These are phyloP conservation scores for Kodamaea sagamina DNA, from an alignment of 805 yeast genomes.

Conservation along the genomic window DNA sequence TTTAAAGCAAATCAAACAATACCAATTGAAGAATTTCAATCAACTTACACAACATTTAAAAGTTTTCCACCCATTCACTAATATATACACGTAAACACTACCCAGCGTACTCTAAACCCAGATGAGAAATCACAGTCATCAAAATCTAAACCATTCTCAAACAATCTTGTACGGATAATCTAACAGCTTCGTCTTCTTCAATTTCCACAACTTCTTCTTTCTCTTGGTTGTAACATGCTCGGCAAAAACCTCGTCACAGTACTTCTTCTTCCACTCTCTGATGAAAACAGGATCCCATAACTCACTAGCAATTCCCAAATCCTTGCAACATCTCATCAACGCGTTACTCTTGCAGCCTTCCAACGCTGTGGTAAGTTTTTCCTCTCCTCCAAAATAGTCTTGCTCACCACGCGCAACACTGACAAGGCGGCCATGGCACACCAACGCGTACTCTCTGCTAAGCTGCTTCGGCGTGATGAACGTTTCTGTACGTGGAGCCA, in stretches of 20 bases:
- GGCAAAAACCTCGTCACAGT: conserved; percentile 80
- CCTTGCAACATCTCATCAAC: conserved; percentile 96
- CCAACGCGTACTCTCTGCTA: conserved; percentile 86
- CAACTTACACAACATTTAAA: too few relatives aligned
- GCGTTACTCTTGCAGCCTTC: conserved; percentile 98
- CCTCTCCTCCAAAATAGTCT: conserved; percentile 78
- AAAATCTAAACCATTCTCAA: too few relatives aligned
- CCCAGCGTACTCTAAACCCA: too few relatives aligned
- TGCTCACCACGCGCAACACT: conserved; percentile 96
- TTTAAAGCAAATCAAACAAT: too few relatives aligned
- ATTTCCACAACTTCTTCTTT: conserved; percentile 89
- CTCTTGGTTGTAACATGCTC: conserved; percentile 80
- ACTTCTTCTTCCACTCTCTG: conserved; percentile 37
- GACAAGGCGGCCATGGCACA: conserved; percentile 85
- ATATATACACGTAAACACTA: conserved; percentile 1
- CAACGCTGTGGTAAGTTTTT: conserved; percentile 89
- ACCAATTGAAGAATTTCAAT: too few relatives aligned
- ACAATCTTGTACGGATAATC: conserved; percentile 77
- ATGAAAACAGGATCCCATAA: conserved; percentile 96
- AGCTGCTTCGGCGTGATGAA: conserved; percentile 70
- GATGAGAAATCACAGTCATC: too few relatives aligned
- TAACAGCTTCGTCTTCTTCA: conserved; percentile 72
- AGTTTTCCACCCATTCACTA: too few relatives aligned
- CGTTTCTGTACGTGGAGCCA: conserved; percentile 90
- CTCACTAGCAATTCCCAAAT: conserved; percentile 94